Base-by-base conservation (phyloP, 108 stramenopile species). In the Cyclotella baltica region DNA sequence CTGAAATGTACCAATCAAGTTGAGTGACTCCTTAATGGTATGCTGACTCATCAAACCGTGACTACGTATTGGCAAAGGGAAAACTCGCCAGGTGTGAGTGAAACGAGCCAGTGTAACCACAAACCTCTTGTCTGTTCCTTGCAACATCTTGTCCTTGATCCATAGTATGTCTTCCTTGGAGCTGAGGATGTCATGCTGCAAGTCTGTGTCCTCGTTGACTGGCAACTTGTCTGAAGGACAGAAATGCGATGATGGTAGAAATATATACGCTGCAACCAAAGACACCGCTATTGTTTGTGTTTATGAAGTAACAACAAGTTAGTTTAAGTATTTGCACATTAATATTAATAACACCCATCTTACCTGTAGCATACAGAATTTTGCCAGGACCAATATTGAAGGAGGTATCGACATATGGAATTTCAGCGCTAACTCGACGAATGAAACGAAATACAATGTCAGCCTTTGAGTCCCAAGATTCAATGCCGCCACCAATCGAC, bases 201-300 rank as follows among this genome's bases (percentile, higher is more conserved):
- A 22, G 15, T 74, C 66, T 25, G 65, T 66, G 23, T 73, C 80
- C 1, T 67, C 67, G 33, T 50, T 50, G 15, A 34, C 43, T 25
- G 11, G 35, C 16, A 73, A 73, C 18, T 48, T 76, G 4, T 76
- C 73, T 11, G 73, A 75, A 23, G 76, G 8, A 47, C 78, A 73
- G 57, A 85, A 82, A 53, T 86, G 72, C 38, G 85, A 83, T 10
- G 93, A 86, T 33, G 93, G 93, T 1, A 94, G 70, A 66, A 92
- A 94, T 31, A 94, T 88, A 67, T 88, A 90, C 1, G 90, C 89
- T 16, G 77, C 87, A n/a, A 89, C 88, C 23, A 90, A 67, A 38
- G 88, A 82, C 28, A 83, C 84, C n/a, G 81, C 83, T 65, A 25
- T n/a, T n/a, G n/a, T n/a, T n/a, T n/a, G n/a, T n/a, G n/a, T n/a